These are phyloP conservation scores for Russula sp. DNA, from an alignment of 768 basidiomycete genomes.

Conservation along the genomic window DNA sequence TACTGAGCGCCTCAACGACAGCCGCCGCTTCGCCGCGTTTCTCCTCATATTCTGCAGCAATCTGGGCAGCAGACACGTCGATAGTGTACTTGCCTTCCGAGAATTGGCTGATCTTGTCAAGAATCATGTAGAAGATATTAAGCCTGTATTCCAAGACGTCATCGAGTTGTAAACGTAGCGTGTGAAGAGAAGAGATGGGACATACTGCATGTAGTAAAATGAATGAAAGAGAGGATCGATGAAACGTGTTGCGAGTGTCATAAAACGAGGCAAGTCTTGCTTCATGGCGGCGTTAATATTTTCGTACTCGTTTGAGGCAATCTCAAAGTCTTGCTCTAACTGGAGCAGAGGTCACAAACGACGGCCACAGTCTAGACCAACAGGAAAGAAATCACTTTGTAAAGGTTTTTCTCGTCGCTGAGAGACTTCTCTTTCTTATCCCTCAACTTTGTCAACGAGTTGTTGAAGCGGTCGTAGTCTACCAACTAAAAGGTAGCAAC, in stretches of 20 bases:
- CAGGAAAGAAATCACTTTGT: slow-evolving; percentile 55
- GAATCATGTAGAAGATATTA: slow-evolving; percentile 88
- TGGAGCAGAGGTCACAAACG: slow-evolving; percentile 25
- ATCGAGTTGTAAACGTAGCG: background rate
- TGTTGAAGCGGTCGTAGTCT: slow-evolving; percentile 96
- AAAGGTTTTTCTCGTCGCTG: slow-evolving; percentile 93
- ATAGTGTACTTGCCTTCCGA: slow-evolving; percentile 72
- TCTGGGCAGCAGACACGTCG: slow-evolving; percentile 54
- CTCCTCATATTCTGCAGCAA: slow-evolving; percentile 68
- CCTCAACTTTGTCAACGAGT: slow-evolving; percentile 87
- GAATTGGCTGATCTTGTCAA: slow-evolving; percentile 90
- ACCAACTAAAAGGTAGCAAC: slow-evolving; percentile 45
- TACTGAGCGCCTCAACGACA: slow-evolving; percentile 67
- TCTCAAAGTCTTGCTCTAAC: slow-evolving; percentile 95
- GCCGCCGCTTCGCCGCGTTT: slow-evolving; percentile 80
- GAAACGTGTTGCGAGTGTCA: slow-evolving; percentile 79
- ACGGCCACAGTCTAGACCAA: slow-evolving; percentile 15
- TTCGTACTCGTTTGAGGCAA: slow-evolving; percentile 88
- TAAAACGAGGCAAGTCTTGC: slow-evolving; percentile 88
- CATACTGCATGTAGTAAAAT: slow-evolving; percentile 99
- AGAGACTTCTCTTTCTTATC: slow-evolving; percentile 98
- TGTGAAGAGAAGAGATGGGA: slow-evolving; percentile 22
- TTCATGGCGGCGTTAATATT: slow-evolving; percentile 88
- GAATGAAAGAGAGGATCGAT: slow-evolving; percentile 98
- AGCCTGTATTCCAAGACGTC: slow-evolving; percentile 41